phyloP scores from a whole-genome alignment of 78 protist species.

The Creolimax fragrantissima region DNA sequence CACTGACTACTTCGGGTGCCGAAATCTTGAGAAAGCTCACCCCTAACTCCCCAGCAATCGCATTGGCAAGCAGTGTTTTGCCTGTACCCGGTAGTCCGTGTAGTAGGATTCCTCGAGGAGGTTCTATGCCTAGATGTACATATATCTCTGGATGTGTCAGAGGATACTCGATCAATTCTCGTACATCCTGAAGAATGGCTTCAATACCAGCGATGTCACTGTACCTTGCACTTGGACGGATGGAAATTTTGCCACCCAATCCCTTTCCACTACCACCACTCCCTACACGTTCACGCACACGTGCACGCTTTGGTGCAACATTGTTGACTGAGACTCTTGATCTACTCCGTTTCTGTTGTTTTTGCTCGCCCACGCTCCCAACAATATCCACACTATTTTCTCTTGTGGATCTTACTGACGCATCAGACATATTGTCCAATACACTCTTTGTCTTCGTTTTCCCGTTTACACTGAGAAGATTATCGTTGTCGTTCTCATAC shows the following conservation, averaged over 20 bases:
- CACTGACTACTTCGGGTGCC: conserved; percentile 88
- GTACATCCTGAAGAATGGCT: conserved; percentile 11
- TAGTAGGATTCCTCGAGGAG: conserved; percentile 70
- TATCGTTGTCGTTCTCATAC: not conserved
- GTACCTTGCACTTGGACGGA: not conserved
- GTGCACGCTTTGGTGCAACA: not conserved
- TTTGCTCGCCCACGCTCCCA: too few species aligned
- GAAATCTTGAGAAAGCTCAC: conserved; percentile 57
- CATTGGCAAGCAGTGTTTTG: conserved; percentile 74
- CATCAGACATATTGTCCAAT: not conserved
- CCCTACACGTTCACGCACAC: not conserved
- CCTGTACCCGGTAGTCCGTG: conserved; percentile 92
- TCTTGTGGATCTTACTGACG: not conserved
- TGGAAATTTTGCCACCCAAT: not conserved
- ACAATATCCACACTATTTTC: not conserved
- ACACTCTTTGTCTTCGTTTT: not conserved
- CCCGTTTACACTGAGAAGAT: not conserved
- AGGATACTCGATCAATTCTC: conserved; percentile 35
- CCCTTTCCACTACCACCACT: not conserved
- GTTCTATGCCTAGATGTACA: conserved; percentile 54
- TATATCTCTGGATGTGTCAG: conserved; percentile 23
- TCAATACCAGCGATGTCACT: conserved; percentile 25
- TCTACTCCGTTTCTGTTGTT: not conserved
- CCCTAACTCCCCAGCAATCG: conserved; percentile 72
- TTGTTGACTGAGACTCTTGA: not conserved